Evolutionary conservation across 345 rosid genomes (phyloP).

Genomic region (Euphorbia tirucalli): DNA sequence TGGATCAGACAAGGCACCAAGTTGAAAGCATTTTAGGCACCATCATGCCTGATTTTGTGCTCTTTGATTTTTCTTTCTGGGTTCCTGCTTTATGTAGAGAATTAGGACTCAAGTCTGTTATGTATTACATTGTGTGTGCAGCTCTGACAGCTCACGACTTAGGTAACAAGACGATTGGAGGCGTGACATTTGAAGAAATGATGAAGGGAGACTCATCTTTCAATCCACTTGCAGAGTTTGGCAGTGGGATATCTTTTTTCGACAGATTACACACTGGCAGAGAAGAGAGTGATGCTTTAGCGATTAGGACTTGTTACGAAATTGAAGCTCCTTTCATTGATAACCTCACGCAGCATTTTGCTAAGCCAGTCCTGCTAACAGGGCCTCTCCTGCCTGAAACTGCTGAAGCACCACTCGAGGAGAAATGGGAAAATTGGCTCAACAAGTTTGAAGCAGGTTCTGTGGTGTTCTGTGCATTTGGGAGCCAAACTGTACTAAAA

Average conservation of each 20-base stretch:
- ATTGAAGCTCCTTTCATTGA: slow-evolving; percentile 8
- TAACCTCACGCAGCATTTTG: neutral
- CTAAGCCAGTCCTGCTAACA: slow-evolving; percentile 12
- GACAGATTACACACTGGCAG: neutral
- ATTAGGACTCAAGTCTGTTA: neutral
- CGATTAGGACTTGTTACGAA: slow-evolving; percentile 5
- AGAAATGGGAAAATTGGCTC: slow-evolving; percentile 15
- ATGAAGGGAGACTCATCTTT: neutral
- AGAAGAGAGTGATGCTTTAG: neutral
- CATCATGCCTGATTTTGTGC: slow-evolving; percentile 2
- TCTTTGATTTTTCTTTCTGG: slow-evolving; percentile 16
- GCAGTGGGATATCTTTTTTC: neutral
- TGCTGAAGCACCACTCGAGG: neutral
- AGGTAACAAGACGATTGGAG: neutral
- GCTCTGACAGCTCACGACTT: neutral
- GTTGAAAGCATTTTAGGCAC: neutral
- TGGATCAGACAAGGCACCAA: slow-evolving; percentile 16
- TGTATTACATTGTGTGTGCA: neutral
- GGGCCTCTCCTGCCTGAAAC: slow-evolving; percentile 13
- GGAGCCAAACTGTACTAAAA: slow-evolving; percentile 3
- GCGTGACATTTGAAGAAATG: neutral
- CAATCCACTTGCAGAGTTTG: neutral
- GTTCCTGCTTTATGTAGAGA: slow-evolving; percentile 7
- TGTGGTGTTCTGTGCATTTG: slow-evolving; percentile 17
- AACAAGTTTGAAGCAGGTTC: slow-evolving; percentile 4